Evolutionary conservation across 805 yeast genomes (phyloP), one percentile per base, ranked within the genome.

Genomic region (Kuraishia piskuri): DNA sequence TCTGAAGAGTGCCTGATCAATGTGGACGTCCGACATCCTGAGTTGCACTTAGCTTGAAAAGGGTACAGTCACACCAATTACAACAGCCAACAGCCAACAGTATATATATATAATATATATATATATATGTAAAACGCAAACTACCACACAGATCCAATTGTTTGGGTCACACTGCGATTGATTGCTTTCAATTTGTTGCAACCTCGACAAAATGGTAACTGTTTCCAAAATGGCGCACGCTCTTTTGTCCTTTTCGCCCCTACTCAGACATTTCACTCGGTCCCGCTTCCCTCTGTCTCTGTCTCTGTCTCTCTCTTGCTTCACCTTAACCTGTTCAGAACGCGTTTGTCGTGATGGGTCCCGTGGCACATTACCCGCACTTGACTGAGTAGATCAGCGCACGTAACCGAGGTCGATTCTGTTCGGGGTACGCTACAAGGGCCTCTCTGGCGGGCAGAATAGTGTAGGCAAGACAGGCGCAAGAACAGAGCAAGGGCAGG

Each of bases 1-100:
- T 61, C 78, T 78, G 68, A 84, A 84, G 22, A 72, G 64, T 14
- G 66, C 58, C 22, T 75, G 68, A 60, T 84, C 87, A 54, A 84
- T 78, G 52, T 70, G 72, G 25, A 83, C 83, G 50, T 82, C 87
- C 9, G 84, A 66, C 88, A 84, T 83, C 5, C 12, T 19, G 2
- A n/a, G n/a, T n/a, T n/a, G n/a, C n/a, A n/a, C n/a, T n/a, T n/a
- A n/a, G n/a, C n/a, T n/a, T n/a, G 48, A 7, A 9, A 25, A 7
- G 10, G 31, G 31, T 25, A 25, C 9, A 25, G 10, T 10, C 31
- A 10, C 31, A 25, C 31, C 6, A 25, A 10, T 25, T 25, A 31
- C 40, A 6, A 31, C 17, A 31, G 3, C 17, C 14, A 7, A 10
- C 40, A 31, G 17, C 40, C 9, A 31, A 12, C 40, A 31, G 14